phyloP scores from a whole-genome alignment of 176 grass and related monocot species.

The Zea luxurians region DNA sequence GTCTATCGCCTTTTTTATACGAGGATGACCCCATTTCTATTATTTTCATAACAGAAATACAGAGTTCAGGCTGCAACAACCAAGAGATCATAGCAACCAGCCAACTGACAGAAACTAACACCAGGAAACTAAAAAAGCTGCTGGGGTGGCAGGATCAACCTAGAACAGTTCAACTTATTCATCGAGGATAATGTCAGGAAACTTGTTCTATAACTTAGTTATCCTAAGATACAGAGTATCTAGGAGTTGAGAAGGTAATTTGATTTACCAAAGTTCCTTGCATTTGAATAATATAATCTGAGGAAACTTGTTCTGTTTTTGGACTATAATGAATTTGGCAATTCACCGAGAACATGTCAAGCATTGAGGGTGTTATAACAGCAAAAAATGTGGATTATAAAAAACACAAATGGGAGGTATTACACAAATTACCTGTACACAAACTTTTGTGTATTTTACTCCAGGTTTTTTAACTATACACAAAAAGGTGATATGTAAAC shows the following conservation, averaged over 20 bases:
- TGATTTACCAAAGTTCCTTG: slow-evolving; percentile 6
- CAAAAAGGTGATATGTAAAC: background rate
- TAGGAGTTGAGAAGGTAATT: slow-evolving; percentile 7
- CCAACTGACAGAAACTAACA: too few species aligned
- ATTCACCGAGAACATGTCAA: background rate
- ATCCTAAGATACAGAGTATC: background rate
- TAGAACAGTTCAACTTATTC: too few species aligned
- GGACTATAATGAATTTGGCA: background rate
- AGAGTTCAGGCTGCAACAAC: too few species aligned
- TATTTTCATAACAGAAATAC: too few species aligned
- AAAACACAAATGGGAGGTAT: background rate
- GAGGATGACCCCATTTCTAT: too few species aligned
- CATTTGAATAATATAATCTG: slow-evolving; percentile 18
- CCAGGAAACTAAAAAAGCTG: too few species aligned
- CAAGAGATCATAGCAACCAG: too few species aligned
- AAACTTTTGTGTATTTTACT: background rate
- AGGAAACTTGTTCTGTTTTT: slow-evolving; percentile 19
- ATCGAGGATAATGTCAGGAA: too few species aligned
- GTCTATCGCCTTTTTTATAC: background rate
- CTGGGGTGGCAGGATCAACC: too few species aligned
- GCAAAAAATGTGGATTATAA: background rate
- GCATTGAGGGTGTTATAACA: background rate
- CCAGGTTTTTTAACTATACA: background rate
- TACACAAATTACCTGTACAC: background rate
- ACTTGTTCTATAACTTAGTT: background rate